phyloP scores from a whole-genome alignment of 1,284 basidiomycete species.

The Apiotrichum siamense region DNA sequence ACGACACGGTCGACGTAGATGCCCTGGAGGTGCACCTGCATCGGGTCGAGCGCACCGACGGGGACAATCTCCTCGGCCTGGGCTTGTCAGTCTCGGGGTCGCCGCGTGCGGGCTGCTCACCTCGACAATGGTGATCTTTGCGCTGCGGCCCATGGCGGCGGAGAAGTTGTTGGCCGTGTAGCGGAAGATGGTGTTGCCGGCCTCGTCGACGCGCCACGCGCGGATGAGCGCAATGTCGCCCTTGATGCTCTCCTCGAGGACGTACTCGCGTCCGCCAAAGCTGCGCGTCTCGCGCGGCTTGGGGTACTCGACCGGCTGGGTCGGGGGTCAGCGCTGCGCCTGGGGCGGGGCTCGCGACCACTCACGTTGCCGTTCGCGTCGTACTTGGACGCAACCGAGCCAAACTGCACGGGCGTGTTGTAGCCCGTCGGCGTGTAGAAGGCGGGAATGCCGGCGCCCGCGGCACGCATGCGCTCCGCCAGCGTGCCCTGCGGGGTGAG shows the following conservation, averaged over 20 bases:
- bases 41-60: conserved; percentile 72
- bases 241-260: conserved; percentile 79
- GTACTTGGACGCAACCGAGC: conserved; percentile 47
- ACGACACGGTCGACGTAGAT: conserved; percentile 86
- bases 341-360: conserved; percentile 32
- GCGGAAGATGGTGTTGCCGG: conserved; percentile 76
- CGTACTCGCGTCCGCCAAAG: conserved; percentile 76
- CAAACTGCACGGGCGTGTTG: conserved; percentile 17
- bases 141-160: conserved; percentile 78
- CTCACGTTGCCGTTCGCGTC: conserved; percentile 62
- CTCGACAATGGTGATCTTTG: conserved; percentile 76
- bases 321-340: conserved; percentile 49
- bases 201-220: conserved; percentile 93
- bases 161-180: conserved; percentile 87
- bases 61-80: conserved; percentile 93
- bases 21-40: conserved; percentile 72
- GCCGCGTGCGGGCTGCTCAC: neutral
- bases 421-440: conserved; percentile 94
- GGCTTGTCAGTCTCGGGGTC: neutral
- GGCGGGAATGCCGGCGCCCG: conserved; percentile 89
- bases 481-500: conserved; percentile 86
- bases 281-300: conserved; percentile 69
- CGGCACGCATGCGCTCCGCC: conserved; percentile 82
- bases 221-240: conserved; percentile 85
- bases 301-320: conserved; percentile 56